phyloP scores from a whole-genome alignment of 176 grass and related monocot species.

The Carex cristatella region DNA sequence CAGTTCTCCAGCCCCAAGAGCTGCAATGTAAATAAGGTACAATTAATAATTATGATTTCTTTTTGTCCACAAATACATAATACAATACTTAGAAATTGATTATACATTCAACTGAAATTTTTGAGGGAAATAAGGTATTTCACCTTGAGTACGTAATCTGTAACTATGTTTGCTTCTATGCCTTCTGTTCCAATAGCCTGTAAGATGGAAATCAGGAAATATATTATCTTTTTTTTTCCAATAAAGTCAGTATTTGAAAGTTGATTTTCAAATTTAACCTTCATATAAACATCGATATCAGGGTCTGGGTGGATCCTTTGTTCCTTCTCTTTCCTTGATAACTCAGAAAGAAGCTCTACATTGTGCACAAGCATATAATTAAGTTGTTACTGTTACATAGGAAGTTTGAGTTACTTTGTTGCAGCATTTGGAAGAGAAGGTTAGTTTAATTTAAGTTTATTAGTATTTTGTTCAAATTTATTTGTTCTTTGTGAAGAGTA shows the following conservation, averaged over 20 bases:
- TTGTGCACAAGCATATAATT: background rate
- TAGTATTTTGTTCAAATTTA: too few relatives aligned
- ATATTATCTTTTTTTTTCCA: background rate
- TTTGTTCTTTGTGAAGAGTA: background rate
- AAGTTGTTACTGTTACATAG: too few relatives aligned
- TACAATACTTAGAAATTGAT: background rate
- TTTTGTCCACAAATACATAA: background rate
- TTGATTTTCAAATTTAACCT: constrained; percentile 30
- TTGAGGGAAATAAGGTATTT: background rate
- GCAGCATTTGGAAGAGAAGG: background rate
- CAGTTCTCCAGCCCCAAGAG: constrained; percentile 72
- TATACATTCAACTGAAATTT: background rate
- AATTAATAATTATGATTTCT: background rate
- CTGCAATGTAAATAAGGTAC: constrained; percentile 18
- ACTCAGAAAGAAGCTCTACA: constrained; percentile 51
- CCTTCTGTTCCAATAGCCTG: constrained; percentile 64
- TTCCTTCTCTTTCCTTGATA: constrained; percentile 72
- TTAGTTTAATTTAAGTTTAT: background rate
- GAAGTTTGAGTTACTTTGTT: too few relatives aligned
- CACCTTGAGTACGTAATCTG: constrained; percentile 84
- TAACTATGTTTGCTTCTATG: constrained; percentile 63
- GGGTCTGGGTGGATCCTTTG: constrained; percentile 68
- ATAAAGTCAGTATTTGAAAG: background rate
- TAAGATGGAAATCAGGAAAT: background rate
- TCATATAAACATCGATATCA: constrained; percentile 72